phyloP scores from a whole-genome alignment of 306 rosid genomes.

The Corylus avellana region DNA sequence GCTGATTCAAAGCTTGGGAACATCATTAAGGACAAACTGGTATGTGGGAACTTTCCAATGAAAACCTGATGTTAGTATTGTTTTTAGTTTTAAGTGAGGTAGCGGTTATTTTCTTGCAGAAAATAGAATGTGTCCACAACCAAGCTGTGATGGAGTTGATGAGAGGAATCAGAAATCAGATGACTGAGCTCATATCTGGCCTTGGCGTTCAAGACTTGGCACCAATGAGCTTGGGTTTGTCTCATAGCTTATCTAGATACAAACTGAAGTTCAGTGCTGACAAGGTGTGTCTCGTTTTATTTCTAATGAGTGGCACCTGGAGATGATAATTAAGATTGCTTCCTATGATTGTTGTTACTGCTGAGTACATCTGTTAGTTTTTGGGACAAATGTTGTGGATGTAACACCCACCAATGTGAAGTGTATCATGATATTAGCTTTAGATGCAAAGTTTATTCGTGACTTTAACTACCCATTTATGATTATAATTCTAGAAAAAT shows the following conservation, averaged over 20 bases:
- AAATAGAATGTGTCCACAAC: constrained; percentile 86
- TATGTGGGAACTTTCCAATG: constrained; percentile 18
- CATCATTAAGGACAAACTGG: constrained; percentile 86
- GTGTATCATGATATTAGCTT: background rate
- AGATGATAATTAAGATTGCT: background rate
- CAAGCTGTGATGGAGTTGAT: constrained; percentile 85
- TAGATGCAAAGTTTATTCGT: background rate
- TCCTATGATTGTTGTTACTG: background rate
- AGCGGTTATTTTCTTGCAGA: constrained; percentile 44
- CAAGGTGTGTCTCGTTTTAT: constrained; percentile 52
- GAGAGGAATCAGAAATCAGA: constrained; percentile 84
- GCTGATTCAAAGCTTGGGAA: constrained; percentile 93
- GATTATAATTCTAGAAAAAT: too few species aligned
- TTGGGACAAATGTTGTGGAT: background rate
- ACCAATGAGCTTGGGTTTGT: constrained; percentile 95
- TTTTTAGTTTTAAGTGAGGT: background rate
- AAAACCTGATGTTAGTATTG: background rate
- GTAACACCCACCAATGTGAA: background rate
- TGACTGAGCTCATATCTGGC: constrained; percentile 79
- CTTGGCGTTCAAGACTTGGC: constrained; percentile 87
- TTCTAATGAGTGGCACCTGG: background rate
- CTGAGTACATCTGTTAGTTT: background rate
- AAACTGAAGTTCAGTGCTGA: constrained; percentile 94
- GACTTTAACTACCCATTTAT: too few species aligned
- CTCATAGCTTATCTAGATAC: constrained; percentile 91